A percentile compares a stretch with the other conserved stretches of the same genome.
phyloP scores from a whole-genome alignment of 2,329 filamentous ascomycete species.

The Penicillium sp. region DNA sequence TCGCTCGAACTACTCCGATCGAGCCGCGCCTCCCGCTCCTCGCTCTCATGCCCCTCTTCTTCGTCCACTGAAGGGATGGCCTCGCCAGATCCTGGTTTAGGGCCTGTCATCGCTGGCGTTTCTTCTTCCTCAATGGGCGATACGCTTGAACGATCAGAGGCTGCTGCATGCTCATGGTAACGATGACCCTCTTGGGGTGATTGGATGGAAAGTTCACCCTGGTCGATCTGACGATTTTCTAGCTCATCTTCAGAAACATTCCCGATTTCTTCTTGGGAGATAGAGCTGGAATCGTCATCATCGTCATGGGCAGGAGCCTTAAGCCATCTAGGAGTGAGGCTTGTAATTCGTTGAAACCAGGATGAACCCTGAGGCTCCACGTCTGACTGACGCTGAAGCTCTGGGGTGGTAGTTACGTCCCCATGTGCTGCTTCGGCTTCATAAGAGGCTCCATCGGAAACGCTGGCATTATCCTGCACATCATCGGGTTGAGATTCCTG shows the following conservation, averaged over 20 bases:
- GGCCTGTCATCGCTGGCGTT: not conserved
- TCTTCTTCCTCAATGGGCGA: slow-evolving; percentile 7
- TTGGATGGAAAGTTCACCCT: slow-evolving; percentile 21
- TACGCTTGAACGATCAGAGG: slow-evolving; percentile 13
- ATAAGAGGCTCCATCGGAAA: slow-evolving; percentile 19
- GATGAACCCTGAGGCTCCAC: slow-evolving; percentile 34
- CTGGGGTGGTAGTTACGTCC: slow-evolving; percentile 28
- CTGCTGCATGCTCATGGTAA: slow-evolving; percentile 20
- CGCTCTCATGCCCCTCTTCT: not conserved
- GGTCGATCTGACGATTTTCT: slow-evolving; percentile 20
- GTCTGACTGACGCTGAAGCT: slow-evolving; percentile 17
- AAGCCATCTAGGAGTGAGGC: slow-evolving; percentile 39
- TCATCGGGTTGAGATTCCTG: slow-evolving; percentile 8
- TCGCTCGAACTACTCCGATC: slow-evolving; percentile 9
- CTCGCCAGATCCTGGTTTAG: not conserved
- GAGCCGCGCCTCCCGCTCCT: not conserved
- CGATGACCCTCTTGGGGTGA: slow-evolving; percentile 18
- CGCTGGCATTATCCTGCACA: slow-evolving; percentile 10
- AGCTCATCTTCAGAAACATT: not conserved
- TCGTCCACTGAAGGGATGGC: not conserved
- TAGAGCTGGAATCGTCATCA: slow-evolving; percentile 22
- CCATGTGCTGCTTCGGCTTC: slow-evolving; percentile 19
- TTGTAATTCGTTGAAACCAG: slow-evolving; percentile 43
- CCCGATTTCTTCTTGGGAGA: slow-evolving; percentile 21
- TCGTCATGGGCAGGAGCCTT: slow-evolving; percentile 32